These are phyloP conservation scores for Suhomyces anneliseae DNA, from an alignment of 1,139 yeast species.

Conservation along the genomic window DNA sequence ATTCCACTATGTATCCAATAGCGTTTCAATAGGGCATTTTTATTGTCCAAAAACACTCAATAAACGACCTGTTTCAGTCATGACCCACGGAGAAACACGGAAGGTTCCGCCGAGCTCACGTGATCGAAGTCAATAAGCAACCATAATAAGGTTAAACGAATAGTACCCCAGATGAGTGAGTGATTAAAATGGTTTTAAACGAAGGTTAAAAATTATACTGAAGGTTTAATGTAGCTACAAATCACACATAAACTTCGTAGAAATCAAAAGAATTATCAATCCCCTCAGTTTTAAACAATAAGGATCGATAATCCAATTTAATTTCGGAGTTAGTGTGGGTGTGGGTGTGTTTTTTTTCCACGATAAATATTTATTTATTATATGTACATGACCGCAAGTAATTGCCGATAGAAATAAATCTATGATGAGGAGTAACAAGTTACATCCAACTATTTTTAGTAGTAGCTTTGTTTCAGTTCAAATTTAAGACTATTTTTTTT, in stretches of 20 bases:
- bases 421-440: constrained; percentile 1
- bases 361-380: background rate
- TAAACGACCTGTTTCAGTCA: no score
- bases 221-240: no score
- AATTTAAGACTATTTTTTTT: no score
- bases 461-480: no score
- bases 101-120: background rate
- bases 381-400: constrained; percentile 11
- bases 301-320: no score
- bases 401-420: constrained; percentile 6
- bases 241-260: no score
- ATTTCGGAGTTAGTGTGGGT: no score
- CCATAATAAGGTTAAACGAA: background rate
- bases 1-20: background rate
- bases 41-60: background rate
- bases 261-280: no score
- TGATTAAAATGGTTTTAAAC: background rate
- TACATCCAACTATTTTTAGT: background rate
- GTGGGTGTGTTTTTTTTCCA: no score
- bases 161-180: background rate
- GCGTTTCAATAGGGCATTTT: background rate
- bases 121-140: background rate
- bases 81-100: background rate
- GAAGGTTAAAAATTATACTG: no score
- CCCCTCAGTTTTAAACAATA: no score